These are phyloP conservation scores for Heterobasidion occidentale DNA, from an alignment of 1,284 basidiomycete genomes.

Conservation along the genomic window DNA sequence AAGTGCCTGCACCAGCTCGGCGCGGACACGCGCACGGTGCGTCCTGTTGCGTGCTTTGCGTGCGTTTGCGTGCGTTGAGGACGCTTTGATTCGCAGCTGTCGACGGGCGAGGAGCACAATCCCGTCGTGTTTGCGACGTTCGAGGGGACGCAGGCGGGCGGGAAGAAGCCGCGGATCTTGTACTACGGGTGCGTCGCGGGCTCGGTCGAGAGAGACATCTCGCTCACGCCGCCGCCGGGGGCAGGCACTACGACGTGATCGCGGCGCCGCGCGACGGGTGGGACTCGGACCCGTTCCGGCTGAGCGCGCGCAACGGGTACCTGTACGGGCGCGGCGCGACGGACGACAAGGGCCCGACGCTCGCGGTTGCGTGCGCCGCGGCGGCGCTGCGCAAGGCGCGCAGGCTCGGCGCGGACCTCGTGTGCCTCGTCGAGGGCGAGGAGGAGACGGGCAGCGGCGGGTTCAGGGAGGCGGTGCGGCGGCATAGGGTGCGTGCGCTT, in stretches of 20 bases:
- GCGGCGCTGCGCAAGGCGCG: conserved; percentile 70
- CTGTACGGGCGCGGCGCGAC: conserved; percentile 90
- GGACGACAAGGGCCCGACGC: conserved; percentile 90
- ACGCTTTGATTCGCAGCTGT: conserved; percentile 35
- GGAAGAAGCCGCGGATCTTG: conserved; percentile 62
- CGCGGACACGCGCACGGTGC: conserved; percentile 67
- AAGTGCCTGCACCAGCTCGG: conserved; percentile 84
- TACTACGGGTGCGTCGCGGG: conserved; percentile 67
- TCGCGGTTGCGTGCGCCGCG: conserved; percentile 87
- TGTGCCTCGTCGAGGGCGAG: conserved; percentile 93
- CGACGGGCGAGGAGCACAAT: conserved; percentile 59
- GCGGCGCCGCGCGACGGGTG: conserved; percentile 69
- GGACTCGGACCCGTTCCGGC: conserved; percentile 79
- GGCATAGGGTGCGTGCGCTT: conserved; percentile 54
- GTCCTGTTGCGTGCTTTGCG: conserved; percentile 16
- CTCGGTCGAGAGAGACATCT: neutral
- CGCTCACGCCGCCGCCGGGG: neutral
- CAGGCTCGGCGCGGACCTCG: conserved; percentile 78
- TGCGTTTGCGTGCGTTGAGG: neutral
- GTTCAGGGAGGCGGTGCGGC: conserved; percentile 70
- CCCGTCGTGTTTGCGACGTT: conserved; percentile 87
- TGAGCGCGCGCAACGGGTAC: conserved; percentile 86
- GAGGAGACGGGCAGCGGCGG: conserved; percentile 90
- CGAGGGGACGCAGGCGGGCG: conserved; percentile 49
- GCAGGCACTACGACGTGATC: conserved; percentile 90